Conservation (phyloP, 176 grass and related monocot genomes). For the Metroxylon sagu region DNA sequence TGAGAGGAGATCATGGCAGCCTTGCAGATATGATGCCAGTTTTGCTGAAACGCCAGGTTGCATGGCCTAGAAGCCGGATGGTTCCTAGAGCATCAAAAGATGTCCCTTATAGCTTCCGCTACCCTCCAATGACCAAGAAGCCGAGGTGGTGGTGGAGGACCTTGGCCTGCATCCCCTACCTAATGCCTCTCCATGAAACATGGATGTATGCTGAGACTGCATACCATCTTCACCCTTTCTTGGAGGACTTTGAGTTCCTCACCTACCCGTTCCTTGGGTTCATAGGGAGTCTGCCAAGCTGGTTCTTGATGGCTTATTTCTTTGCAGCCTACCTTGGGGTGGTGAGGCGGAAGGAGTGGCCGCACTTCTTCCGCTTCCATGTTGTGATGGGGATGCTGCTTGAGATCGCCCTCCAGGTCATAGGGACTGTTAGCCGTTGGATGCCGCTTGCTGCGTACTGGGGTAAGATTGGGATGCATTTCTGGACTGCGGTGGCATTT, state of each 20-base stretch:
- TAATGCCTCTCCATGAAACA: constrained; percentile 31
- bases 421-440: constrained; percentile 18
- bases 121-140: constrained; percentile 22
- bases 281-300: constrained; percentile 16
- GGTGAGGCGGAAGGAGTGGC: constrained; percentile 28
- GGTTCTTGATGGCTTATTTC: constrained; percentile 28
- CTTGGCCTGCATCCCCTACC: constrained; percentile 30
- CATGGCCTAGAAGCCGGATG: background rate
- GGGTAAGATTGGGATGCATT: constrained; percentile 31
- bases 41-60: background rate
- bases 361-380: constrained; percentile 30
- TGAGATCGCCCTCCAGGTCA: constrained; percentile 28
- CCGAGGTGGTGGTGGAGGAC: constrained; percentile 29
- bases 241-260: constrained; percentile 26
- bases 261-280: constrained; percentile 21
- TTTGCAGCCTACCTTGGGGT: constrained; percentile 23
- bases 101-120: constrained; percentile 26
- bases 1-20: constrained; percentile 8
- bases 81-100: constrained; percentile 21
- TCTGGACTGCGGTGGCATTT: constrained; percentile 23
- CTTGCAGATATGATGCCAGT: background rate
- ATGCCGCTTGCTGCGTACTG: constrained; percentile 24
- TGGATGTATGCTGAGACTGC: constrained; percentile 36
- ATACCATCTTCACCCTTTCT: constrained; percentile 24
- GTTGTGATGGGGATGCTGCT: constrained; percentile 37